Base-by-base conservation (phyloP, 2,329 filamentous ascomycete genomes). In the Epichloe sibirici region DNA sequence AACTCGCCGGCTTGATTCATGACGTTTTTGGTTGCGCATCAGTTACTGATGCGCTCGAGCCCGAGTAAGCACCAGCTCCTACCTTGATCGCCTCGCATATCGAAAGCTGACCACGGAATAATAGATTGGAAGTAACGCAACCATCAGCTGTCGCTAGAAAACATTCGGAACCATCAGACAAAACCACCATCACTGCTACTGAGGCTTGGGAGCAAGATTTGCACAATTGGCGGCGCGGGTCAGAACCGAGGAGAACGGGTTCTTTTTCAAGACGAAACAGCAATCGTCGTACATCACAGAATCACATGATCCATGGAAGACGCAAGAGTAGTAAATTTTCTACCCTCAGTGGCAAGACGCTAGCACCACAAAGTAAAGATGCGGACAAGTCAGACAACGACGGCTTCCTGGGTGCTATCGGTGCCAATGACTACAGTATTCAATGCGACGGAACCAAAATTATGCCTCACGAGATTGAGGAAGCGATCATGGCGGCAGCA, bases 391-490 rank as follows among this genome's bases (percentile, higher is more conserved):
- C 74, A 38, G 74, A 76, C 56, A 54, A 62, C 1, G 68, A 73
- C 8, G 70, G 72, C 37, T 76, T 70, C 57, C 65, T 76, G 1
- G 74, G 69, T 60, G 70, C 76, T 57, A 76, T 72, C 4, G 73
- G 74, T 12, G 66, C 73, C n/a, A 74, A 66, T 58, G 76, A 76
- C 57, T 74, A 76, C 51, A 70, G 75, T 54, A 75, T 77, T 61
- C 75, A 76, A 58, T 69, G 74, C 21, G 74, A 74, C 45, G 74
- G 74, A 31, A 74, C 76, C 59, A 69, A 76, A 34, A 76, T 77
- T 51, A 75, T 71, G 7, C 74, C 75, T 12, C 17, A 46, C 50
- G 74, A 77, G 57, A 67, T 78, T 12, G 75, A 78, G 57, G 70
- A 77, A 55, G 74, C 73, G 5, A 69, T 78, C 53, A 62, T 75